Evolutionary conservation across 371 early-diverging fungal genomes (phyloP), one percentile per base, ranked within the genome.

Genomic region (Thermomucor indicae-seudaticae): DNA sequence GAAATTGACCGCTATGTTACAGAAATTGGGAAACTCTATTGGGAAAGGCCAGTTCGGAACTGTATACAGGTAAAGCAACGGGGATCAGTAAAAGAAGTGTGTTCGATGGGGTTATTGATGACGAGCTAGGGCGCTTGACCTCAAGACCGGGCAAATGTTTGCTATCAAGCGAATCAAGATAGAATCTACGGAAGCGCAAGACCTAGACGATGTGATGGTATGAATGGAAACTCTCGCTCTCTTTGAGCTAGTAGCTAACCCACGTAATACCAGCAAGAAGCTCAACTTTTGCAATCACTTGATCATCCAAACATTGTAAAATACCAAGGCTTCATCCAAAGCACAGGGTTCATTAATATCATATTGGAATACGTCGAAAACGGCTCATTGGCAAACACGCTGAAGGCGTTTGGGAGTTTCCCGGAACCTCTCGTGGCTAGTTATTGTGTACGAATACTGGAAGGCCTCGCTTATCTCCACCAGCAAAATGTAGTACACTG

Each of bases 351-450:
- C 50, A 65, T 94, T 23, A 85, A 89, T 60, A 88, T 95, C 51
- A 80, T 93, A 10, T 75, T 95, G 67, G 95, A 95, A 84, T 79
- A 79, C 64, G 96, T 94, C 24, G 96, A 96, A 61, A 90, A 92
- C 56, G 97, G 97, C 11, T 95, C 95, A 10, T 78, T 97, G 40
- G 72, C 85, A 47, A 85, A 81, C 17, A 86, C 92, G 14, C 74
- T 90, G 12, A 88, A 89, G 59, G 83, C 88, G 38, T 96, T 95
- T 72, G 95, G 95, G 2, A 72, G 75, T 27, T 88, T 97, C 43
- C 88, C 94, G 1, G 97, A 96, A 63, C 82, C 78, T 44, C 79
- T 97, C 28, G 91, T 93, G 11, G 75, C 89, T 6, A 78, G 88
- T 0, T 97, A 95, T 64, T 84, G 89, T 6, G 71, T 79, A 22